These are phyloP conservation scores for Cokeromyces recurvatus DNA, from an alignment of 371 early-diverging fungal species.

Conservation along the genomic window DNA sequence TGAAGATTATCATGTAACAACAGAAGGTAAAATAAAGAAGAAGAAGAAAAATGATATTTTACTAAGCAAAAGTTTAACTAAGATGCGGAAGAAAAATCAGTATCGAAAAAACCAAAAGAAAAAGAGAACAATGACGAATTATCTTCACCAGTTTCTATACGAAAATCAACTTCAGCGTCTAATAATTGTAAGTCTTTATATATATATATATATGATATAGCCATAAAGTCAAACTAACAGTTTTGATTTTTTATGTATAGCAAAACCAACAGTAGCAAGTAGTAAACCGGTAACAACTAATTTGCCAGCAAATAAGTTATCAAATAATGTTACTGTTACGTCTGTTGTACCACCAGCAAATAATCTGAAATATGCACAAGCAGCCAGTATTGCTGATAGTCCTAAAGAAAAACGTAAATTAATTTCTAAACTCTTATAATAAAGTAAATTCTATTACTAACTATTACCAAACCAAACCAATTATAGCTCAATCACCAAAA, in stretches of 20 bases:
- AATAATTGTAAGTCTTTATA: too few species aligned
- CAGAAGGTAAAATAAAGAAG: conserved; percentile 9
- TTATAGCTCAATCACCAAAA: conserved; percentile 9
- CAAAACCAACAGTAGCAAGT: conserved; percentile 5
- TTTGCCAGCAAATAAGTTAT: conserved; percentile 7
- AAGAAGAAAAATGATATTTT: too few species aligned
- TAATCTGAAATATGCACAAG: conserved; percentile 33
- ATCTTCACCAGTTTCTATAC: neutral
- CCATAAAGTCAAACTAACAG: too few species aligned
- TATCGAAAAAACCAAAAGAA: conserved; percentile 5
- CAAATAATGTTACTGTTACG: neutral
- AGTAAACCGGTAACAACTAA: conserved; percentile 13
- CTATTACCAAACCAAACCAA: too few species aligned
- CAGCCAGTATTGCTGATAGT: conserved; percentile 16
- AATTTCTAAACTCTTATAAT: neutral
- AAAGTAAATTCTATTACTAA: too few species aligned
- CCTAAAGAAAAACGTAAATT: conserved; percentile 13
- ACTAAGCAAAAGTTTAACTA: too few species aligned
- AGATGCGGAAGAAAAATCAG: conserved; percentile 8
- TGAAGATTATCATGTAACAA: conserved; percentile 33
- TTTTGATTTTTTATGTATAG: neutral
- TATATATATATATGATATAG: too few species aligned
- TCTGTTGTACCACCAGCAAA: conserved; percentile 3
- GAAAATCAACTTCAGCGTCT: neutral
- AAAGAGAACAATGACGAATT: conserved; percentile 2